Evolutionary conservation across 108 stramenopile genomes (phyloP).

Genomic region (Cylindrotheca closterium): DNA sequence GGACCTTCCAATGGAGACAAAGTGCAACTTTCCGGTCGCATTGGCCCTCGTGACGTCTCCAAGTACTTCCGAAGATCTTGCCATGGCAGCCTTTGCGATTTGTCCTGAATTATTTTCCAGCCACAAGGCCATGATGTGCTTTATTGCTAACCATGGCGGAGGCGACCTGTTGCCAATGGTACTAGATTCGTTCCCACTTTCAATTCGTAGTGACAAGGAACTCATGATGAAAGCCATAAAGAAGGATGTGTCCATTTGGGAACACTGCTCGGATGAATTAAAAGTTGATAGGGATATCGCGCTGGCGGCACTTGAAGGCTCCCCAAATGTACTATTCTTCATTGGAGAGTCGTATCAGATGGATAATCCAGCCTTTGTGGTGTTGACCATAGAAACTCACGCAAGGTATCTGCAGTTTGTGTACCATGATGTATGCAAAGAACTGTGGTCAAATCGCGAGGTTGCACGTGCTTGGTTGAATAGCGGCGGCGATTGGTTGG

Average conservation of each 20-base stretch:
- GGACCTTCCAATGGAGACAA: slow-evolving; percentile 6
- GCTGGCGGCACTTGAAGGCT: slow-evolving; percentile 25
- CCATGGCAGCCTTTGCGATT: slow-evolving; percentile 13
- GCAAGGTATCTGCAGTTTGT: slow-evolving; percentile 5
- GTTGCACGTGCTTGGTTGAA: slow-evolving; percentile 23
- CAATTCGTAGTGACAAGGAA: slow-evolving; percentile 27
- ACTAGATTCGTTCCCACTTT: no score
- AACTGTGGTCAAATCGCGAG: slow-evolving; percentile 22
- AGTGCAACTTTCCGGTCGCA: slow-evolving; percentile 8
- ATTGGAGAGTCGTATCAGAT: slow-evolving; percentile 10
- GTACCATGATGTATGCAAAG: slow-evolving; percentile 13
- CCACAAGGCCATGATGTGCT: slow-evolving; percentile 17
- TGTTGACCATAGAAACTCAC: slow-evolving; percentile 11
- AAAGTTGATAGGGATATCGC: slow-evolving; percentile 34
- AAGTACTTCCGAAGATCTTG: slow-evolving; percentile 3
- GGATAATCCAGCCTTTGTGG: slow-evolving; percentile 20
- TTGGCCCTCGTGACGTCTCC: neutral
- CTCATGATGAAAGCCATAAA: slow-evolving; percentile 37
- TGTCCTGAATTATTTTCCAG: slow-evolving; percentile 14
- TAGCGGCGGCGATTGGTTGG: slow-evolving; percentile 21
- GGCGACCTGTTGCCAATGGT: slow-evolving; percentile 12
- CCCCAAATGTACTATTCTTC: slow-evolving; percentile 3
- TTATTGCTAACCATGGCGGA: neutral
- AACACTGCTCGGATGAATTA: slow-evolving; percentile 27
- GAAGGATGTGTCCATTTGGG: slow-evolving; percentile 16